Base-by-base conservation (phyloP, 768 basidiomycete genomes). In the Termitomyces sp. region DNA sequence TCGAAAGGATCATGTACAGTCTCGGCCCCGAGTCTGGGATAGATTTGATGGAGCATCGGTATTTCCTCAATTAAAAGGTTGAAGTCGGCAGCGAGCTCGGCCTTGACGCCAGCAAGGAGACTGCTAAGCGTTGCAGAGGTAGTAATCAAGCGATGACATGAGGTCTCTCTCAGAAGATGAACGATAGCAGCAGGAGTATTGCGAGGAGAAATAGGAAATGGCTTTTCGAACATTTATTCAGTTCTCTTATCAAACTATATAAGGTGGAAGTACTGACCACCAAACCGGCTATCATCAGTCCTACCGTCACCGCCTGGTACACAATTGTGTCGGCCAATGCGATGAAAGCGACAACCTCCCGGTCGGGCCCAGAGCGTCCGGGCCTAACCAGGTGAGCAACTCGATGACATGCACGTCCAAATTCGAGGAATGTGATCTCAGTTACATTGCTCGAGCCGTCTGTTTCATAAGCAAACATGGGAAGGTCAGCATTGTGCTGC, bases 391-490 rank as follows among this genome's bases (percentile, higher is more conserved):
- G 58, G 49, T 72, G 71, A 0, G 76, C 75, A 27, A 72, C 63
- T 3, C 76, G 71, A 54, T 79, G 74, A 37, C 69, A 71, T 1
- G 77, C 78, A 13, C 72, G 73, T 18, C 67, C 68, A 56, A 78
- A 80, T 49, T 80, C 75, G 9, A 75, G 55, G 45, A 69, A 71
- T 1, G 71, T 68, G 18, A 80, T 67, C 22, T 62, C 45, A 0
- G 61, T 61, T 45, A 69, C 49, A 4, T 66, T 55, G 9, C 59
- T 53, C 18, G 60, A 61, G 41, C 55, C 55, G 18, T 67, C 67
- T 24, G 53, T 45, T 52, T 44, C 61, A 47, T 61, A 70, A 20
- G 57, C 64, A 41, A 59, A 70, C 13, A 65, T 57, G 4, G 66
- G 57, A n/a, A 58, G 58, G 3, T 57, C 54, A 1, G 63, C 27